Evolutionary conservation across 2,329 filamentous ascomycete species (phyloP), one percentile per base, ranked within the genome.

Genomic region (Trichoderma oligosporum): DNA sequence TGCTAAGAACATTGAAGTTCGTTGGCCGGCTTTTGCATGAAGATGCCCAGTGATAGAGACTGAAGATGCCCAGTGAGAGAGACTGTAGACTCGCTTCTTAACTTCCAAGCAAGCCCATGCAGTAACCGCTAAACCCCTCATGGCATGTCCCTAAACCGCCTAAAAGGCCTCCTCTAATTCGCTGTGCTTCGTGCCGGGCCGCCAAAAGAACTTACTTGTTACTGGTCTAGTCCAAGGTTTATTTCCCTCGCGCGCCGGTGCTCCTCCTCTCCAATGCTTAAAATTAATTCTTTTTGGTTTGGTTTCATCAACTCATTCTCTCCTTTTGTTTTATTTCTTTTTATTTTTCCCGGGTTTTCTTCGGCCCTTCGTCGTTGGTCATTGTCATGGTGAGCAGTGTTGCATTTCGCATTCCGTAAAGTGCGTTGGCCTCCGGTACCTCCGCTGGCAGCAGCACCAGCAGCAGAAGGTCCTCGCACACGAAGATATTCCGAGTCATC

Each of bases 91-190:
- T n/a, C n/a, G n/a, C n/a, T n/a, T n/a, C n/a, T n/a, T n/a, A n/a
- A n/a, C n/a, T n/a, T n/a, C 29, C 27, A 46, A 45, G 52, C 41
- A 54, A 54, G 53, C 53, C n/a, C 44, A 56, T 46, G 53, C 53
- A 42, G 53, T 41, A 5, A 24, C 53, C 53, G 35, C 53, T 56
- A 56, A 48, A 7, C 53, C 36, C 36, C 7, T 48, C 45, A 9
- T 4, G 35, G 53, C 25, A 48, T 42, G 35, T 25, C 35, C 42
- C 52, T 20, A 38, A 38, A 29, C 41, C 48, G 18, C 48, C 25
- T 52, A 52, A 52, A 38, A 29, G 8, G 14, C 7, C 33, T 33
- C 4, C 46, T 24, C 25, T 46, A 16, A 38, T 54, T 22, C 41
- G 52, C 24, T 31, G 48, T 16, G 33, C 25, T 41, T 16, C 35